Evolutionary conservation across 2,329 filamentous ascomycete genomes (phyloP).

Genomic region (Pseudogymnoascus sp.): DNA sequence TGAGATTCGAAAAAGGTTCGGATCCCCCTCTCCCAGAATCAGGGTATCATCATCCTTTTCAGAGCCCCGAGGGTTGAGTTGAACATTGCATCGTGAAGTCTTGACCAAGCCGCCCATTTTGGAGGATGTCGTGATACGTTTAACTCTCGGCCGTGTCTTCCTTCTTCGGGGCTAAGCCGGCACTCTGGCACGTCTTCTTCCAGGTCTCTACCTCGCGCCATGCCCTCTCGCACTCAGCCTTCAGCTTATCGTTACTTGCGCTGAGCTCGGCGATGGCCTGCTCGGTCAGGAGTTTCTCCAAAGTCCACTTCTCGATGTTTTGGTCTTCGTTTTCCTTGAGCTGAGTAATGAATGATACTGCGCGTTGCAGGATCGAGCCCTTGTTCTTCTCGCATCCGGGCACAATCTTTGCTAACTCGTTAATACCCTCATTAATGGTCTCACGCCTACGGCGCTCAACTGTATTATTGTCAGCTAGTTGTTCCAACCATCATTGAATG

Average conservation of each 20-base stretch:
- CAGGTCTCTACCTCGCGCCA: conserved; percentile 72
- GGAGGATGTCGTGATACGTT: conserved; percentile 19
- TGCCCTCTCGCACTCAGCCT: conserved; percentile 67
- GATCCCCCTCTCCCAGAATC: neutral
- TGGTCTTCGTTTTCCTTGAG: conserved; percentile 89
- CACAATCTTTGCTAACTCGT: conserved; percentile 94
- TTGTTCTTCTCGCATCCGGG: conserved; percentile 99
- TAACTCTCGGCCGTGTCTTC: conserved; percentile 26
- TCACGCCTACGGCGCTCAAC: conserved; percentile 94
- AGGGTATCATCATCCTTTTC: conserved; percentile 7
- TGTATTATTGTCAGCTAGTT: conserved; percentile 33
- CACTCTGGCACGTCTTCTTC: conserved; percentile 59
- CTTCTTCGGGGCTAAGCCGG: conserved; percentile 43
- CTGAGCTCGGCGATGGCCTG: conserved; percentile 84
- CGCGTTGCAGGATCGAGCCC: conserved; percentile 86
- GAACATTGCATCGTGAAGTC: conserved; percentile 7
- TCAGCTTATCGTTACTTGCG: conserved; percentile 77
- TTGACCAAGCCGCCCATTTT: conserved; percentile 18
- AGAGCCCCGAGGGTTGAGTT: conserved; percentile 6
- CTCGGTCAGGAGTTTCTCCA: conserved; percentile 83
- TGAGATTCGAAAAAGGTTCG: neutral
- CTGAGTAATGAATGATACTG: conserved; percentile 88
- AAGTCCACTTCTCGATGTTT: conserved; percentile 89
- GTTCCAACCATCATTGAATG: neutral
- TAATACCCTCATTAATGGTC: conserved; percentile 98